Percentiles rank a stretch among this genome's conserved stretches.
phyloP scores from a whole-genome alignment of 176 grass and related monocot species.

The Carex littledalei region DNA sequence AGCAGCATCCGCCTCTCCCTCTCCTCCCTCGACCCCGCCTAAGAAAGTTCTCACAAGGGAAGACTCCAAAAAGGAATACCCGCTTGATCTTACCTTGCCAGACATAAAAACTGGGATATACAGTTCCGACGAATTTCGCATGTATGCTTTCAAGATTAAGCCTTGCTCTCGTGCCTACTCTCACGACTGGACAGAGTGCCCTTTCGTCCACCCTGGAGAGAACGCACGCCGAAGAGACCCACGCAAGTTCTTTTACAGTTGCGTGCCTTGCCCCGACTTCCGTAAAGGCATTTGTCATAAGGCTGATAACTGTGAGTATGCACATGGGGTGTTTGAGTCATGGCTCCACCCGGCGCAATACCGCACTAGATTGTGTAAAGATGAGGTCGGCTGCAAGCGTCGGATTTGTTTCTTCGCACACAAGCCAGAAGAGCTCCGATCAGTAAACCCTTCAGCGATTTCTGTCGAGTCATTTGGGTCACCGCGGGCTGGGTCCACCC shows the following conservation, averaged over 20 bases:
- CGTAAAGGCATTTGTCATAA: slow-evolving; percentile 73
- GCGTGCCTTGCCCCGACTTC: slow-evolving; percentile 93
- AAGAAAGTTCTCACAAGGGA: slow-evolving; percentile 35
- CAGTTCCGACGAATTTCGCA: slow-evolving; percentile 88
- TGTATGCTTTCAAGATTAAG: slow-evolving; percentile 96
- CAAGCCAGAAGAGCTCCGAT: slow-evolving; percentile 72
- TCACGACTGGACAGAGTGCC: slow-evolving; percentile 98
- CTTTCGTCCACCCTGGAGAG: slow-evolving; percentile 96
- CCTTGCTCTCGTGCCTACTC: slow-evolving; percentile 97
- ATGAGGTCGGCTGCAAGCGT: slow-evolving; percentile 58
- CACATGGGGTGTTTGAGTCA: slow-evolving; percentile 85
- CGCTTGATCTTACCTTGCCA: slow-evolving; percentile 70
- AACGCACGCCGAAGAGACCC: slow-evolving; percentile 93
- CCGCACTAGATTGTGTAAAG: slow-evolving; percentile 67
- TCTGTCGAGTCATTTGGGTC: slow-evolving; percentile 43
- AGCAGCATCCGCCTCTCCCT: slow-evolving; percentile 8
- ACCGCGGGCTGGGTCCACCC: slow-evolving; percentile 33
- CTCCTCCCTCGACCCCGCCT: slow-evolving; percentile 33
- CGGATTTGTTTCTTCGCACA: slow-evolving; percentile 92
- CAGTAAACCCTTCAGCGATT: slow-evolving; percentile 58
- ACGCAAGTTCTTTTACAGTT: slow-evolving; percentile 84
- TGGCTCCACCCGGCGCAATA: slow-evolving; percentile 97
- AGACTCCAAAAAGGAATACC: slow-evolving; percentile 78
- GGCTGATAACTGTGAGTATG: slow-evolving; percentile 76
- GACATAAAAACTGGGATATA: slow-evolving; percentile 93